Percentiles rank a stretch among this genome's conserved stretches.
These are phyloP conservation scores for Morella rubra DNA, from an alignment of 306 rosid genomes.

Conservation along the genomic window DNA sequence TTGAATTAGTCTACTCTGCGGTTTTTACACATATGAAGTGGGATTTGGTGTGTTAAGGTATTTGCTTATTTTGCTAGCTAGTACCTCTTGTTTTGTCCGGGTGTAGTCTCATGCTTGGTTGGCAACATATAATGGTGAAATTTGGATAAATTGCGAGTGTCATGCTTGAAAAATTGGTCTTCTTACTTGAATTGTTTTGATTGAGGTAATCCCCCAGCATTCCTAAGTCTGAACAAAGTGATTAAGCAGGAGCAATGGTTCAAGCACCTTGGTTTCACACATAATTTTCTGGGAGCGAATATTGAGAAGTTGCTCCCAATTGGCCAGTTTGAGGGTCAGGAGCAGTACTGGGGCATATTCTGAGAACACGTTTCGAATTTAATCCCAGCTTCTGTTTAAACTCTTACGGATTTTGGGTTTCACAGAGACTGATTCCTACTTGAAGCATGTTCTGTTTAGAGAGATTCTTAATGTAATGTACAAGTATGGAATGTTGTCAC, in stretches of 20 bases:
- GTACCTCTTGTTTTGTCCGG: not conserved
- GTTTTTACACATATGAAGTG: too few species aligned
- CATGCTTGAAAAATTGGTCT: not conserved
- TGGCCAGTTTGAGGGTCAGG: not conserved
- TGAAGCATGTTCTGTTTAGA: not conserved
- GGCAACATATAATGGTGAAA: not conserved
- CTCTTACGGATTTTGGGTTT: not conserved
- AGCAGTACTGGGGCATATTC: not conserved
- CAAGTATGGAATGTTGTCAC: not conserved
- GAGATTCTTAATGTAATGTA: not conserved
- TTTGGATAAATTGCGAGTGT: not conserved
- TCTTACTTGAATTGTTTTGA: not conserved
- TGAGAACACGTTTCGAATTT: not conserved
- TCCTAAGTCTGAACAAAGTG: not conserved
- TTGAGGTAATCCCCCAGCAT: not conserved
- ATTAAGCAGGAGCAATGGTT: not conserved
- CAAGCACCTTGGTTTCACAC: not conserved
- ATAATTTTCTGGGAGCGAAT: not conserved
- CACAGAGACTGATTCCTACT: not conserved
- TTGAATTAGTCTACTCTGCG: not conserved
- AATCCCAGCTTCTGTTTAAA: not conserved
- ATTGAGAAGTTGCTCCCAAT: not conserved
- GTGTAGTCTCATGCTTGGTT: not conserved
- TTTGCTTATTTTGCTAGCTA: not conserved
- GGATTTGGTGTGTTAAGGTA: not conserved